Evolutionary conservation across 2,329 filamentous ascomycete species (phyloP), one percentile per base, ranked within the genome.

Genomic region (Colletotrichum spinosum): DNA sequence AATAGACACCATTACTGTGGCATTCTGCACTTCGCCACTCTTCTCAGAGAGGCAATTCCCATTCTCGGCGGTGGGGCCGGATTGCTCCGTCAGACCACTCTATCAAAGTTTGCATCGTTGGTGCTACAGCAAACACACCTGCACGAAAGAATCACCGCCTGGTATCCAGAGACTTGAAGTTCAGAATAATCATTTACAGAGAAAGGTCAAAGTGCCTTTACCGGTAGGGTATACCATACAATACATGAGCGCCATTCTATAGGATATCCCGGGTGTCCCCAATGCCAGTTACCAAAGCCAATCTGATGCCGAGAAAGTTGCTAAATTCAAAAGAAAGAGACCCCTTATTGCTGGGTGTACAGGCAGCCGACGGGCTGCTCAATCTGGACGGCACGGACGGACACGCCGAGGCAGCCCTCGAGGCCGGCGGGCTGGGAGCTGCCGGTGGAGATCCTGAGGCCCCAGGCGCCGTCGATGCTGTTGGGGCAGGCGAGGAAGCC

Each of bases 401-500:
- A 60, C 55, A 84, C 69, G 49, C 74, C 73, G 17, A 79, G 41
- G 72, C 82, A 83, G 49, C 69, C 73, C 55, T 73, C 51, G 71
- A 76, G 76, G 11, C 75, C 74, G 4, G 67, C 80, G 41, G 82
- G 81, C 55, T 76, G 70, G 17, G 49, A 4, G 37, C 74, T 53
- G 6, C 75, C 79, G 10, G 72, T 63, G 11, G 63, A 51, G 8
- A 79, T 69, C 78, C 78, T 81, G 69, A 83, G 52, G 53, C 67
- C 72, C 78, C 79, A 86, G 15, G 81, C 74, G 6, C 76, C 79
- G 2, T 80, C 77, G 60, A 77, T 71, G 70, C 76, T 75, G 70
- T 74, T 75, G 44, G 86, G 84, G 80, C 87, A 90, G 25, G 86
- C 86, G 55, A 85, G 71, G 71, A 88, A 79, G 61, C 75, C 72